phyloP scores from a whole-genome alignment of 73 alveolate genomes.

The Paramecium bursaria region DNA sequence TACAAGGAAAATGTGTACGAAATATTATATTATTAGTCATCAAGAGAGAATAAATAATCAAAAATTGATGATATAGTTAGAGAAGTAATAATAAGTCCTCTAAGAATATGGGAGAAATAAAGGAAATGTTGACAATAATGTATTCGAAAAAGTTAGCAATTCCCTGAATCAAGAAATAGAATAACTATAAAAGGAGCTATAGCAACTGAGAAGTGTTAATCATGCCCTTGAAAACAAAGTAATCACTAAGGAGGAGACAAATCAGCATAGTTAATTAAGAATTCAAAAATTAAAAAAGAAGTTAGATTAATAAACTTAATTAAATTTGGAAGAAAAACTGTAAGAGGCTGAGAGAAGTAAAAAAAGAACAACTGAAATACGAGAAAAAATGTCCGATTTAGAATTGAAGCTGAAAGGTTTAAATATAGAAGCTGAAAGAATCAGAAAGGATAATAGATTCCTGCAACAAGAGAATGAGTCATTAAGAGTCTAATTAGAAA shows the following conservation, averaged over 20 bases:
- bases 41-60: slow-evolving; percentile 39
- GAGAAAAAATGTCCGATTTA: slow-evolving; percentile 47
- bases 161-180: slow-evolving; percentile 40
- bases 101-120: slow-evolving; percentile 12
- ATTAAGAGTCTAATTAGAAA: slow-evolving; percentile 51
- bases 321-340: slow-evolving; percentile 37
- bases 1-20: slow-evolving; percentile 50
- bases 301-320: slow-evolving; percentile 20
- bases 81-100: not conserved
- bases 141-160: slow-evolving; percentile 37
- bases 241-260: slow-evolving; percentile 45
- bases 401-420: slow-evolving; percentile 33
- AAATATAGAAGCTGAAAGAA: slow-evolving; percentile 48
- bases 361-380: slow-evolving; percentile 44
- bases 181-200: slow-evolving; percentile 6
- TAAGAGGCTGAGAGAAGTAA: slow-evolving; percentile 31
- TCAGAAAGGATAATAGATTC: slow-evolving; percentile 42
- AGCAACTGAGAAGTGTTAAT: not conserved
- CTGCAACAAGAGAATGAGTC: slow-evolving; percentile 43
- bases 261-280: slow-evolving; percentile 2
- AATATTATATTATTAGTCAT: slow-evolving; percentile 16
- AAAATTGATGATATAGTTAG: slow-evolving; percentile 19
- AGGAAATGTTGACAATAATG: slow-evolving; percentile 21
- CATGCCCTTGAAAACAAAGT: slow-evolving; percentile 18
- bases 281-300: slow-evolving; percentile 55